These are phyloP conservation scores for Neurospora sp. DNA, from an alignment of 495 filamentous ascomycete genomes.

Conservation along the genomic window DNA sequence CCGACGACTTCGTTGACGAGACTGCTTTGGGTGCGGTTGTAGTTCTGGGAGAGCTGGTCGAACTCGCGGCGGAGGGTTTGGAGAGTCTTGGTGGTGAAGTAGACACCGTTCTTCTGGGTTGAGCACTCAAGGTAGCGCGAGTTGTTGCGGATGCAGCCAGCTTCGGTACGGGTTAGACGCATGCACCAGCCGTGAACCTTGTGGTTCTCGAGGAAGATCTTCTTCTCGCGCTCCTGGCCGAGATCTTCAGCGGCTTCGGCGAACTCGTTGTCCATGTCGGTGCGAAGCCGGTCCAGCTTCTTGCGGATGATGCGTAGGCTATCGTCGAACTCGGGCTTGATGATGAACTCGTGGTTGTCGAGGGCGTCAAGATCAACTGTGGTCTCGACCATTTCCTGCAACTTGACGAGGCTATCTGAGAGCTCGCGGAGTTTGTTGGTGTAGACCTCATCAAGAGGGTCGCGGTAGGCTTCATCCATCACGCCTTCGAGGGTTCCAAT, in stretches of 20 bases:
- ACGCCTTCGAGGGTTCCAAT: constrained; percentile 80
- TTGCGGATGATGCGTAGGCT: constrained; percentile 76
- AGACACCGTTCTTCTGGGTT: constrained; percentile 98
- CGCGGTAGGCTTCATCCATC: constrained; percentile 90
- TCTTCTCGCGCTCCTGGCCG: constrained; percentile 92
- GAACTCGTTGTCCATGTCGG: constrained; percentile 81
- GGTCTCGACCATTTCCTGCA: constrained; percentile 98
- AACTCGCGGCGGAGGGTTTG: constrained; percentile 78
- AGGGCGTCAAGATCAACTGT: constrained; percentile 93
- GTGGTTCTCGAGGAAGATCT: constrained; percentile 96
- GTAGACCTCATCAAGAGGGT: constrained; percentile 79
- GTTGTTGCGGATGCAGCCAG: constrained; percentile 86
- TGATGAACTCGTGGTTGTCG: constrained; percentile 96
- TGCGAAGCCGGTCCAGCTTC: constrained; percentile 73
- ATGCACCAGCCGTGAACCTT: constrained; percentile 95
- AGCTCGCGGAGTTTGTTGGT: constrained; percentile 68
- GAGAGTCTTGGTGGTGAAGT: constrained; percentile 86
- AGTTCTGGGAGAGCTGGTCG: constrained; percentile 89
- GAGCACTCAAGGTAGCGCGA: constrained; percentile 86
- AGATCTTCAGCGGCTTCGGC: constrained; percentile 66
- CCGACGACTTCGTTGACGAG: constrained; percentile 86
- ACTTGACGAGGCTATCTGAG: constrained; percentile 68
- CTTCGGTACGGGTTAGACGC: constrained; percentile 82
- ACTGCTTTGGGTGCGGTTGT: constrained; percentile 88
- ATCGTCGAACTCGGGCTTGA: constrained; percentile 97